phyloP scores from a whole-genome alignment of 148 eudicot genomes.

The Persicaria tinctoria region DNA sequence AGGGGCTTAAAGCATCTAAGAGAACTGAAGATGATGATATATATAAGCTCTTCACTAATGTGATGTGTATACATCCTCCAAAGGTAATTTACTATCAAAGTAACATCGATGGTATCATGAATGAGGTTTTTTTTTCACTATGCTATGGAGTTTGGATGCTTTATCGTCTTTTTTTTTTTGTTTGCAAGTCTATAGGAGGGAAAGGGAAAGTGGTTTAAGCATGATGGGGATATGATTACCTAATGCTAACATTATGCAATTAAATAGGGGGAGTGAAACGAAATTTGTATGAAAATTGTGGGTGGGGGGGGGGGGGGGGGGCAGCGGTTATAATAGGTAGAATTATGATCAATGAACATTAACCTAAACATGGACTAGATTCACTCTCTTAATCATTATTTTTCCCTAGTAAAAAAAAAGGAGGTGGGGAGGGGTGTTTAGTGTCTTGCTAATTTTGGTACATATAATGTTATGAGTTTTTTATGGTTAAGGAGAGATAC shows the following conservation, averaged over 20 bases:
- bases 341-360: too few species aligned
- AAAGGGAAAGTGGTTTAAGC: too few species aligned
- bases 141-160: neutral
- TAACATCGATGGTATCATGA: neutral
- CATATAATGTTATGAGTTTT: neutral
- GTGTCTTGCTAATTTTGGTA: neutral
- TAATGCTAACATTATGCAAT: too few species aligned
- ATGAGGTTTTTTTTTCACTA: neutral
- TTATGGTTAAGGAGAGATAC: neutral
- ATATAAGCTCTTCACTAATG: slow-evolving; percentile 73
- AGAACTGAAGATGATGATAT: slow-evolving; percentile 62
- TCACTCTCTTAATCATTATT: too few species aligned
- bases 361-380: too few species aligned
- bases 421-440: neutral
- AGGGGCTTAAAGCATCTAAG: slow-evolving; percentile 68
- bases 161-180: neutral
- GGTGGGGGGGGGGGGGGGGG: too few species aligned
- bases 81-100: slow-evolving; percentile 38
- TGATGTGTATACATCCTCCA: slow-evolving; percentile 61
- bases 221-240: too few species aligned
- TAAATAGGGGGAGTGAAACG: too few species aligned
- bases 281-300: too few species aligned
- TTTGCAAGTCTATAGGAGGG: neutral
- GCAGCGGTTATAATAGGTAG: too few species aligned
- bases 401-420: too few species aligned